Conservation (phyloP, 306 rosid genomes). For the Parietaria judaica region DNA sequence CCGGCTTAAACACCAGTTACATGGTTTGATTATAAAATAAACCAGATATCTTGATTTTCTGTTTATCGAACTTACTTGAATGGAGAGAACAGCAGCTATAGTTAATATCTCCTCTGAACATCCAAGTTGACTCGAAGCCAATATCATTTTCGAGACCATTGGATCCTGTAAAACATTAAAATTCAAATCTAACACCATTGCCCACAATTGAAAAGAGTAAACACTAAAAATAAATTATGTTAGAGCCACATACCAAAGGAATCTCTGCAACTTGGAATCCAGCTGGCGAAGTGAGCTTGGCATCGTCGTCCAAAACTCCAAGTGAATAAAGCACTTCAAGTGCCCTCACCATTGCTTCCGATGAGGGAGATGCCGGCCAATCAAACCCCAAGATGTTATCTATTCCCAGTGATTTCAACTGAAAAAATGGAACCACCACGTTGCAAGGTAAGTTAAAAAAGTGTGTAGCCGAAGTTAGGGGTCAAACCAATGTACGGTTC, state of each 20-base stretch:
- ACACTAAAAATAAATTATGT: not conserved
- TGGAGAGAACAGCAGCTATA: slow-evolving; percentile 76
- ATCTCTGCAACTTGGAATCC: slow-evolving; percentile 97
- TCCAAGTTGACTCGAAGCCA: slow-evolving; percentile 71
- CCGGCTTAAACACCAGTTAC: too few relatives aligned
- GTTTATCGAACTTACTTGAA: slow-evolving; percentile 47
- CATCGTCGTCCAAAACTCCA: slow-evolving; percentile 82
- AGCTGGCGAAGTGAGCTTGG: slow-evolving; percentile 85
- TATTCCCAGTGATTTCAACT: slow-evolving; percentile 90
- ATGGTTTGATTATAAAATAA: too few relatives aligned
- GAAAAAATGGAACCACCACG: slow-evolving; percentile 17
- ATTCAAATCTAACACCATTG: not conserved
- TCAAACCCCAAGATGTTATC: slow-evolving; percentile 94
- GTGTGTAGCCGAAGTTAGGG: not conserved
- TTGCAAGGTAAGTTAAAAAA: slow-evolving; percentile 2
- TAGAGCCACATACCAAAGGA: slow-evolving; percentile 59
- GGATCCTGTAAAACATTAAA: slow-evolving; percentile 54
- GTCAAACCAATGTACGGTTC: not conserved
- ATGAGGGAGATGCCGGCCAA: slow-evolving; percentile 95
- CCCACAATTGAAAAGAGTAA: not conserved
- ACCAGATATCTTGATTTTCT: too few relatives aligned
- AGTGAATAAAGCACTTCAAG: slow-evolving; percentile 90
- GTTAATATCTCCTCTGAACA: slow-evolving; percentile 93
- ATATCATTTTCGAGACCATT: slow-evolving; percentile 87
- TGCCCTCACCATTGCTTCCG: slow-evolving; percentile 93